Percentiles rank a stretch among this genome's conserved stretches.
Conservation (phyloP, 192 early-diverging fungal species). For the Coemansia guatemalensis region DNA sequence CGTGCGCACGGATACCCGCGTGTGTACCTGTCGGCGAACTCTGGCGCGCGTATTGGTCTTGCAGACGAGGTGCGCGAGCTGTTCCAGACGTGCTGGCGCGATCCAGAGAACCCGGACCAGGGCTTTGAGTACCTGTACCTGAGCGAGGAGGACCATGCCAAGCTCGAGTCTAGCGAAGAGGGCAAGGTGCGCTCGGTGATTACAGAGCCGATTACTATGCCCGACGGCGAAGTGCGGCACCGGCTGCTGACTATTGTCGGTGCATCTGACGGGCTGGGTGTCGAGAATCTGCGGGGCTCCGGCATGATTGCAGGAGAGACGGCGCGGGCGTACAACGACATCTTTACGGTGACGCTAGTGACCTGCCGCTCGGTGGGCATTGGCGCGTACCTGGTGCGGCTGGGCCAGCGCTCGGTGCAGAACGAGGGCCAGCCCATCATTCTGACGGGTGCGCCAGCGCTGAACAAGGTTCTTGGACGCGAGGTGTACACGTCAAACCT, state of each 20-base stretch:
- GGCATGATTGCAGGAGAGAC: conserved; percentile 98
- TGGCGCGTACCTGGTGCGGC: conserved; percentile 96
- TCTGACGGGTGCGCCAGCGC: conserved; percentile 91
- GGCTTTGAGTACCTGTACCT: conserved; percentile 96
- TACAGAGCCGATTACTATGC: conserved; percentile 60
- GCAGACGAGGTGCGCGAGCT: conserved; percentile 87
- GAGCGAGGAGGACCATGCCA: conserved; percentile 67
- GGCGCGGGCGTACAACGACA: conserved; percentile 93
- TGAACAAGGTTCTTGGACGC: conserved; percentile 98
- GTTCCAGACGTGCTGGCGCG: conserved; percentile 89
- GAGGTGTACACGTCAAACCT: conserved; percentile 98
- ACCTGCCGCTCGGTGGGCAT: conserved; percentile 99
- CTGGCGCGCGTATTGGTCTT: conserved; percentile 96
- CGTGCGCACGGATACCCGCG: conserved; percentile 84
- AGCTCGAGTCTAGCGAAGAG: conserved; percentile 58
- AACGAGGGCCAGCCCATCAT: conserved; percentile 99
- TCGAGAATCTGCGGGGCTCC: conserved; percentile 95
- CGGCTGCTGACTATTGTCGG: conserved; percentile 89
- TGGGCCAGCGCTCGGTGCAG: conserved; percentile 96
- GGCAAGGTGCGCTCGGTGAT: conserved; percentile 69
- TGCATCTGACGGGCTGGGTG: conserved; percentile 82
- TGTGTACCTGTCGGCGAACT: conserved; percentile 97
- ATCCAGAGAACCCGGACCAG: conserved; percentile 72
- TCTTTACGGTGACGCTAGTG: conserved; percentile 95
- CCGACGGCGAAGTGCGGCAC: conserved; percentile 75